Evolutionary conservation across 108 stramenopile species (phyloP), one percentile per base, ranked within the genome.

Genomic region (Nannochloropsis gaditana): DNA sequence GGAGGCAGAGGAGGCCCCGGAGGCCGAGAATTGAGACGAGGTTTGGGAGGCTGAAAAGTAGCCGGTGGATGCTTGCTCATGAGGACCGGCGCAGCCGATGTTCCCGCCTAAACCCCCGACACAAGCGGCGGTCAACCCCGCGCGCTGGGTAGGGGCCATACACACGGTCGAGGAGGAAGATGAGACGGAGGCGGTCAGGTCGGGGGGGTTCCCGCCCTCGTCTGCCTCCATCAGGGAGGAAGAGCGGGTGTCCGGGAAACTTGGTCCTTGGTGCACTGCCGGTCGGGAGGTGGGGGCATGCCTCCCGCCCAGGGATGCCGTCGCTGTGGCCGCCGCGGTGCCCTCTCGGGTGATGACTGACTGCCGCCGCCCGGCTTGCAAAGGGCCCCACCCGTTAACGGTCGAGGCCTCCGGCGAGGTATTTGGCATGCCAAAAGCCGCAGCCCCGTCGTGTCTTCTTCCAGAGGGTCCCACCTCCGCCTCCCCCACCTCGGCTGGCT

Each of bases 131-230:
- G 15, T 73, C 59, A 73, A n/a, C 19, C 59, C 59, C 59, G 59
- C 59, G 59, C 59, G 59, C n/a, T 73, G 59, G 8, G 59, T 73
- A n/a, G 59, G 59, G n/a, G 59, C 59, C n/a, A n/a, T 15, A 2
- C 2, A 73, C 59, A 73, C n/a, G 59, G 59, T 73, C 19, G 59
- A 73, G 59, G 59, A n/a, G 59, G 59, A n/a, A 6, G 59, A 73
- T 3, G 59, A 73, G 59, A 73, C 59, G 59, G 59, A 73, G 8
- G 59, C 59, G 59, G 59, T n/a, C n/a, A 73, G 59, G n/a, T 73
- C 59, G 8, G 59, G 15, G 59, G 59, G 59, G 0, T 73, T 73
- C 2, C 15, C 19, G 59, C 59, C 59, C 19, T 73, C 59, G 59
- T 73, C 59, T 8, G 59, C 15, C 19, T 73, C 59, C 59, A 73